Conservation (phyloP, 1,284 basidiomycete genomes). For the Ganoderma lucidum region DNA sequence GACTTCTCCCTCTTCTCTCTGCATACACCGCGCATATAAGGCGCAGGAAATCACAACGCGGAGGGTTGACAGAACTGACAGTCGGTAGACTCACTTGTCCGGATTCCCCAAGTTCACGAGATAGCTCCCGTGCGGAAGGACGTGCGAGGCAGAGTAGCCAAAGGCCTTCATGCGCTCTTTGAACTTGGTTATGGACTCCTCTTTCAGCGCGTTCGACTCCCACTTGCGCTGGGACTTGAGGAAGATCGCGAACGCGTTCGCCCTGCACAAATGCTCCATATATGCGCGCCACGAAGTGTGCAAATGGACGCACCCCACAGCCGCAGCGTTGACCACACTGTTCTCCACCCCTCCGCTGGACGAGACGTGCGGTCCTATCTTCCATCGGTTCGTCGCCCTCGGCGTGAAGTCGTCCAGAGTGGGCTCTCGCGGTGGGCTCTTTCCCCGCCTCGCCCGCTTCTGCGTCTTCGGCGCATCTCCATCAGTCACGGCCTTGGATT, state of each 20-base stretch:
- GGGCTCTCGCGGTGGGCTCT: constrained; percentile 19
- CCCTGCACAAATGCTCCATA: constrained; percentile 51
- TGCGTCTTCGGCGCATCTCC: neutral
- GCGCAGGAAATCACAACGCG: neutral
- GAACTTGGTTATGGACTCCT: constrained; percentile 60
- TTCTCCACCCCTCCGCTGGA: constrained; percentile 84
- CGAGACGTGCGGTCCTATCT: constrained; percentile 86
- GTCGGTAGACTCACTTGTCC: constrained; percentile 59
- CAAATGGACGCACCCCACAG: constrained; percentile 62
- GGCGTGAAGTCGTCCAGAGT: constrained; percentile 27
- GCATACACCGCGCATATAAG: neutral
- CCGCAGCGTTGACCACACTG: constrained; percentile 72
- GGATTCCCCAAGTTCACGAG: constrained; percentile 88
- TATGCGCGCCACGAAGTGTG: neutral
- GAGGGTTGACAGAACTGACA: neutral
- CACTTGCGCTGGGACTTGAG: constrained; percentile 87
- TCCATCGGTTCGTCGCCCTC: constrained; percentile 51
- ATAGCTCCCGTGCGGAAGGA: constrained; percentile 88
- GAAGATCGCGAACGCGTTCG: constrained; percentile 86
- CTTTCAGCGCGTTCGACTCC: constrained; percentile 66
- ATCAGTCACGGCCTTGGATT: neutral
- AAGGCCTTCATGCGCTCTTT: constrained; percentile 63
- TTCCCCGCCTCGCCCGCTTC: neutral
- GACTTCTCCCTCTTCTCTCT: constrained; percentile 82
- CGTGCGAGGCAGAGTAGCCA: constrained; percentile 63